These are phyloP conservation scores for Volvariella surrecta DNA, from an alignment of 1,284 basidiomycete genomes.

Conservation along the genomic window DNA sequence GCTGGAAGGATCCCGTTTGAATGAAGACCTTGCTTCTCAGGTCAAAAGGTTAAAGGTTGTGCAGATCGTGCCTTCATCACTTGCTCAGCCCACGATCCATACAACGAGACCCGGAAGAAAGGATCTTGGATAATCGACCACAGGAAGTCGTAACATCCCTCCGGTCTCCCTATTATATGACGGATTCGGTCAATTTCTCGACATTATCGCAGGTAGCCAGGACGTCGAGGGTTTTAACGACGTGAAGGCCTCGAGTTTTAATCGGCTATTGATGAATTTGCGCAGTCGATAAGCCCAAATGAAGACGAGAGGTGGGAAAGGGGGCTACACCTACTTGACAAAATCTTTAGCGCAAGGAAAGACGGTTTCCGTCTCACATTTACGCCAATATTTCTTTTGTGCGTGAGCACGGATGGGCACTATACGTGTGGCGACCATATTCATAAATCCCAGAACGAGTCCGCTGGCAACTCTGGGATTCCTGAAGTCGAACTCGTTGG, in stretches of 20 bases:
- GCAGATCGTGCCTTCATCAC: not conserved
- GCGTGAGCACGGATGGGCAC: constrained; percentile 1
- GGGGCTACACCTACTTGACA: constrained; percentile 2
- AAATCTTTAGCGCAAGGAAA: constrained; percentile 4
- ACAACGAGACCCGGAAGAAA: constrained; percentile 2
- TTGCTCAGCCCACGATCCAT: not conserved
- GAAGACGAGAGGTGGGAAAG: constrained; percentile 4
- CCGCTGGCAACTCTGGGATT: constrained; percentile 1
- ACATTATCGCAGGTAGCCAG: constrained; percentile 4
- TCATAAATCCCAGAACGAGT: not conserved
- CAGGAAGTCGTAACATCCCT: constrained; percentile 3
- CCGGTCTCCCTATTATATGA: not conserved
- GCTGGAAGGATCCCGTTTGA: not conserved
- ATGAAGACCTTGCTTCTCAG: constrained; percentile 1
- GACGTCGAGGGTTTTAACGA: constrained; percentile 6
- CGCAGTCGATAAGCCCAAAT: constrained; percentile 2
- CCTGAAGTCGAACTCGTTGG: constrained; percentile 5
- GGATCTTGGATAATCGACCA: constrained; percentile 6
- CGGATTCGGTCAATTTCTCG: constrained; percentile 6
- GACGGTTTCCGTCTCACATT: constrained; percentile 1
- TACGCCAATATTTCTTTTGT: not conserved
- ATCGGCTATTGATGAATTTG: constrained; percentile 1
- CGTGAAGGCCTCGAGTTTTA: not conserved
- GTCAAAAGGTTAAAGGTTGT: constrained; percentile 4
- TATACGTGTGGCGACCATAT: not conserved